Percentiles rank a stretch among this genome's conserved stretches.
Conservation (phyloP, 352 stramenopile genomes). For the Plasmopara muralis region DNA sequence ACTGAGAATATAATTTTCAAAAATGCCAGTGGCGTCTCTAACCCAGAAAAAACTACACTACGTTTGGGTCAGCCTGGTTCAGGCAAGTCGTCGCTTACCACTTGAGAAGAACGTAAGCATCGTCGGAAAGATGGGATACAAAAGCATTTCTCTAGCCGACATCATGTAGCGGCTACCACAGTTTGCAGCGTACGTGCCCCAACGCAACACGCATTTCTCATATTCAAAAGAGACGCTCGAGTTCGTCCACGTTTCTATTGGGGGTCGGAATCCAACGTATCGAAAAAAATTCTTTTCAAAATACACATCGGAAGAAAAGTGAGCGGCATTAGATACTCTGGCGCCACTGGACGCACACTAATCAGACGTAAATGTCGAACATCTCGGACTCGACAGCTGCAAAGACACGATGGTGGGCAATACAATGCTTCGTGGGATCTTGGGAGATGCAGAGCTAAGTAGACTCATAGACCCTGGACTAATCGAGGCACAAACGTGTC, state of each 20-base stretch:
- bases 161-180: slow-evolving; percentile 35
- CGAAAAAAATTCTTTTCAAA: no score
- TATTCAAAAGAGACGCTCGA: slow-evolving; percentile 40
- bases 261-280: slow-evolving; percentile 18
- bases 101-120: slow-evolving; percentile 20
- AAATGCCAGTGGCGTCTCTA: slow-evolving; percentile 36
- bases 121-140: slow-evolving; percentile 18
- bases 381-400: slow-evolving; percentile 43
- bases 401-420: slow-evolving; percentile 52
- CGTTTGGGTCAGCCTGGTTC: slow-evolving; percentile 16
- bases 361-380: slow-evolving; percentile 27
- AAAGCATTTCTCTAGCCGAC: slow-evolving; percentile 7
- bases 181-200: slow-evolving; percentile 37
- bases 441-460: slow-evolving; percentile 16
- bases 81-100: slow-evolving; percentile 19
- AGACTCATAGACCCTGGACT: not conserved
- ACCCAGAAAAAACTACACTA: slow-evolving; percentile 16
- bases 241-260: slow-evolving; percentile 36
- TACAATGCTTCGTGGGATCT: slow-evolving; percentile 45
- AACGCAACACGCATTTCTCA: slow-evolving; percentile 85
- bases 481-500: no score
- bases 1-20: slow-evolving; percentile 39
- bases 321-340: no score
- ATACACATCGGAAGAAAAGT: no score
- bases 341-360: no score